These are phyloP conservation scores for Pneumocystis jirovecii DNA, from an alignment of 1,139 yeast genomes.

Conservation along the genomic window DNA sequence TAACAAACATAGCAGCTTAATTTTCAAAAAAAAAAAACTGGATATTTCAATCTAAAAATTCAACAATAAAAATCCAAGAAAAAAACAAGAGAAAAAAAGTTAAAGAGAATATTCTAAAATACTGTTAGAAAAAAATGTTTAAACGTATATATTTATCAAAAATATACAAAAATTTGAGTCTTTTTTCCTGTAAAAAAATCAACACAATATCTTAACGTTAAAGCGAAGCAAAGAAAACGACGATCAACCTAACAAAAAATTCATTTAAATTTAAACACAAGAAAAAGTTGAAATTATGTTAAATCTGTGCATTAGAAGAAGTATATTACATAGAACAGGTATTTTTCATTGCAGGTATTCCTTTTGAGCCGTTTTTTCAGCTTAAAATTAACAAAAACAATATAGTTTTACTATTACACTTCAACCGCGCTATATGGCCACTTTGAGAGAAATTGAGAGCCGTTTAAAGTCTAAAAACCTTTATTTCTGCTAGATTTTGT, in stretches of 20 bases:
- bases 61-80: too few relatives aligned
- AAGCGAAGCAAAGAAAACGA: background rate
- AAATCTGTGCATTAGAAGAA: background rate
- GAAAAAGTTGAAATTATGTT: background rate
- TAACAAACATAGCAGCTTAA: slow-evolving; percentile 6
- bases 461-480: slow-evolving; percentile 75
- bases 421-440: slow-evolving; percentile 36
- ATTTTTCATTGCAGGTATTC: background rate
- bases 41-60: too few relatives aligned
- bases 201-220: background rate
- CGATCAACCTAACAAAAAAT: background rate
- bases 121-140: background rate
- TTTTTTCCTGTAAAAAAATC: background rate
- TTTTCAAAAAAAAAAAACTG: slow-evolving; percentile 1
- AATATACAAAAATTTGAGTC: background rate
- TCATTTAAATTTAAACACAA: background rate
- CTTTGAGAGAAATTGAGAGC: slow-evolving; percentile 94
- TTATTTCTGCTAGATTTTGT: background rate
- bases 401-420: background rate
- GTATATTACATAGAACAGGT: background rate
- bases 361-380: background rate
- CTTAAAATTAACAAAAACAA: slow-evolving; percentile 2
- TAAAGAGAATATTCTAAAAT: too few relatives aligned
- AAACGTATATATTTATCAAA: too few relatives aligned
- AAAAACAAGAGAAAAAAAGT: background rate